Conservation (phyloP, 441 rosid species). For the Gossypium laxum region DNA sequence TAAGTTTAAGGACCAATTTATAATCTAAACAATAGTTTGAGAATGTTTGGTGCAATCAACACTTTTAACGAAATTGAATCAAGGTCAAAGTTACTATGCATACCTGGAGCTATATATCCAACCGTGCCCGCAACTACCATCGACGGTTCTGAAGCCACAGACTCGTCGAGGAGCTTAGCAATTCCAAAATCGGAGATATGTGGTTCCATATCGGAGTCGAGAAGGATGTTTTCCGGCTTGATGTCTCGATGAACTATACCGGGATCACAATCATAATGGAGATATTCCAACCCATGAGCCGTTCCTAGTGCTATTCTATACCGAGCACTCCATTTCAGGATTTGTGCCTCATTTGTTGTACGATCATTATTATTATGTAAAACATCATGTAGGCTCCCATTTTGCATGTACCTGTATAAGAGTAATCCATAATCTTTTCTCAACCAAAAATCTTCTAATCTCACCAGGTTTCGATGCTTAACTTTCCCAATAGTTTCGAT, state of each 20-base stretch:
- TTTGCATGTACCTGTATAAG: slow-evolving; percentile 58
- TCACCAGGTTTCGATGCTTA: slow-evolving; percentile 63
- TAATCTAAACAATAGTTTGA: neutral
- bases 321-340: slow-evolving; percentile 53
- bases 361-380: slow-evolving; percentile 28
- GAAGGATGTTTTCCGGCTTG: slow-evolving; percentile 66
- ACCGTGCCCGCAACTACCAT: slow-evolving; percentile 43
- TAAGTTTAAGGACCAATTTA: neutral
- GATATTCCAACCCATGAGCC: slow-evolving; percentile 71
- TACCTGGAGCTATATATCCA: slow-evolving; percentile 81
- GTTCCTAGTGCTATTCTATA: slow-evolving; percentile 51
- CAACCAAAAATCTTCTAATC: slow-evolving; percentile 68
- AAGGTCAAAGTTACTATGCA: neutral
- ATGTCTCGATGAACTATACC: slow-evolving; percentile 64
- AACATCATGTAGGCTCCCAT: slow-evolving; percentile 62
- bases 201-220: slow-evolving; percentile 71
- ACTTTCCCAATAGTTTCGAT: slow-evolving; percentile 48
- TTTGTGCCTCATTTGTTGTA: slow-evolving; percentile 15
- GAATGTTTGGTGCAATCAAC: neutral
- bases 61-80: neutral
- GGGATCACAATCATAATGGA: slow-evolving; percentile 71
- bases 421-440: slow-evolving; percentile 56
- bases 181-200: slow-evolving; percentile 75
- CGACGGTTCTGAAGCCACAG: slow-evolving; percentile 34
- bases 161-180: slow-evolving; percentile 50